A percentile compares a stretch with the other conserved stretches of the same genome.
phyloP scores from a whole-genome alignment of 495 filamentous ascomycete species.

The Trichoderma asperelloides region DNA sequence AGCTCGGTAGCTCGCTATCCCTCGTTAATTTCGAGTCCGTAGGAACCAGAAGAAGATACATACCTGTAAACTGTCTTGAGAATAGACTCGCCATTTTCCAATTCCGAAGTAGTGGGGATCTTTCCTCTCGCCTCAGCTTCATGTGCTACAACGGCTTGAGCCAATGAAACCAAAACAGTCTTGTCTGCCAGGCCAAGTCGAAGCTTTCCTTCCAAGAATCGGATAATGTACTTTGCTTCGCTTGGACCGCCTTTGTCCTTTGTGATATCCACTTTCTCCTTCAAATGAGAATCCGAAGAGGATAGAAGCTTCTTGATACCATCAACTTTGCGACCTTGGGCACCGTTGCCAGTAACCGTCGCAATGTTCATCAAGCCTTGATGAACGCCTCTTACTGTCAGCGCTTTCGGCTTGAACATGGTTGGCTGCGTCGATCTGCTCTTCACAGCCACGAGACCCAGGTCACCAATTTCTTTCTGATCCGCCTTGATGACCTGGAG shows the following conservation, averaged over 20 bases:
- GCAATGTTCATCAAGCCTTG: constrained; percentile 85
- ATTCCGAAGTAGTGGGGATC: constrained; percentile 58
- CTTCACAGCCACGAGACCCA: constrained; percentile 91
- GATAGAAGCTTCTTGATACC: constrained; percentile 92
- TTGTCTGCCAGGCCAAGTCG: constrained; percentile 86
- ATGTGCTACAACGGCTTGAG: constrained; percentile 78
- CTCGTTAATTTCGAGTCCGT: constrained; percentile 15
- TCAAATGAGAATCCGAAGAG: constrained; percentile 62
- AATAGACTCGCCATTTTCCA: constrained; percentile 73
- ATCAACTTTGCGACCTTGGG: constrained; percentile 83
- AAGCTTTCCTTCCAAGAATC: constrained; percentile 90
- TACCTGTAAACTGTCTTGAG: constrained; percentile 88
- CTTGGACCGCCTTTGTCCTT: constrained; percentile 90
- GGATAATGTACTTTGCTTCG: constrained; percentile 87
- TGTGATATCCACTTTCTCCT: constrained; percentile 77
- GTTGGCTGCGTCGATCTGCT: constrained; percentile 88
- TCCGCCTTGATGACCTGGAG: constrained; percentile 82
- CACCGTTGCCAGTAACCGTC: constrained; percentile 74
- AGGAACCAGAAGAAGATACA: constrained; percentile 13
- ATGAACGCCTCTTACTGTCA: constrained; percentile 80
- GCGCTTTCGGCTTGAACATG: constrained; percentile 91
- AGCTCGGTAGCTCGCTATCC: constrained; percentile 76
- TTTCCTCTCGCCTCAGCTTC: constrained; percentile 60
- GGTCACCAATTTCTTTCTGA: constrained; percentile 90
- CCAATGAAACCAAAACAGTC: constrained; percentile 79